These are phyloP conservation scores for Phialophora expanda DNA, from an alignment of 2,329 filamentous ascomycete species.

Conservation along the genomic window DNA sequence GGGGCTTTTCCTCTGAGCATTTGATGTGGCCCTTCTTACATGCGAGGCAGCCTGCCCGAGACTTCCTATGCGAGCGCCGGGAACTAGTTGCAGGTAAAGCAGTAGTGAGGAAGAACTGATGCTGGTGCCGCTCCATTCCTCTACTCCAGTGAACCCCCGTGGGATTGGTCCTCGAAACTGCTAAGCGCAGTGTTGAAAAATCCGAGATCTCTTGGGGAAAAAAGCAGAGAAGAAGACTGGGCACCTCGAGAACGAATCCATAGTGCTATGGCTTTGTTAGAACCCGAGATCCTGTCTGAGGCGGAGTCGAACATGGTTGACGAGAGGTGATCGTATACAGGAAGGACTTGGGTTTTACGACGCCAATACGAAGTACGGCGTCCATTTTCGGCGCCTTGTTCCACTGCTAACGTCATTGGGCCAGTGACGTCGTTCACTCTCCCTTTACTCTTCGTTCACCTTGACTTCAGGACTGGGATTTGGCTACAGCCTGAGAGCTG, in stretches of 20 bases:
- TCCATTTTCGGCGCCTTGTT: background rate
- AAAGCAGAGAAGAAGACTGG: background rate
- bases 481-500: too few relatives aligned
- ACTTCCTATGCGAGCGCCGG: constrained; percentile 24
- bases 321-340: background rate
- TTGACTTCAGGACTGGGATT: background rate
- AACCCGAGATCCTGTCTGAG: background rate
- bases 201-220: background rate
- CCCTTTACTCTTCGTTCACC: background rate
- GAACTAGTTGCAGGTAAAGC: background rate
- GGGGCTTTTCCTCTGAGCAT: constrained; percentile 23
- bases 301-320: background rate
- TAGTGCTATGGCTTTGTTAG: background rate
- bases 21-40: constrained; percentile 25
- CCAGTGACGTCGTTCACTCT: background rate
- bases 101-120: constrained; percentile 1
- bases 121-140: constrained; percentile 9
- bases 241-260: background rate
- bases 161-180: background rate
- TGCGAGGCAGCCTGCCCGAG: constrained; percentile 23
- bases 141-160: background rate
- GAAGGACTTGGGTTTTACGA: background rate
- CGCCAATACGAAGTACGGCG: background rate
- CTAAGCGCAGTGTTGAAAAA: background rate
- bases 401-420: background rate